Conservation (phyloP, 1,284 basidiomycete genomes). For the Omphalotus olearius region DNA sequence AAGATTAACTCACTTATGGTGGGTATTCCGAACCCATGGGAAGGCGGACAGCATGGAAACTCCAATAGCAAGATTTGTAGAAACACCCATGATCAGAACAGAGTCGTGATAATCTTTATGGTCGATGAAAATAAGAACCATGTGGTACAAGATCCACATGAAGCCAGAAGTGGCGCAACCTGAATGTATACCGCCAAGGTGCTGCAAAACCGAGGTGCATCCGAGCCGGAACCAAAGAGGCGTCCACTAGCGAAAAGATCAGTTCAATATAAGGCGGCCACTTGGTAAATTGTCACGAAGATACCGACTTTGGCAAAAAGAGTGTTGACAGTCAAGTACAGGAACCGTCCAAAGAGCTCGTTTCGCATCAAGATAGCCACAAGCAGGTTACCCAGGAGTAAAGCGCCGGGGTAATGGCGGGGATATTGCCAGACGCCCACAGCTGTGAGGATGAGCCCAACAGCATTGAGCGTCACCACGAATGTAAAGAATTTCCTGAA, state of each 20-base stretch:
- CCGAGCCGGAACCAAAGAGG: conserved; percentile 57
- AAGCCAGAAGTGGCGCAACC: conserved; percentile 63
- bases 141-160: conserved; percentile 58
- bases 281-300: conserved; percentile 45
- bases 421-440: conserved; percentile 55
- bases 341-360: conserved; percentile 56
- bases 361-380: conserved; percentile 52
- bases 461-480: conserved; percentile 45
- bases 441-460: conserved; percentile 47
- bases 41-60: conserved; percentile 60
- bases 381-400: conserved; percentile 56
- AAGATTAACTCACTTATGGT: conserved; percentile 52
- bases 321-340: conserved; percentile 55
- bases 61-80: conserved; percentile 53
- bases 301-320: conserved; percentile 65
- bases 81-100: conserved; percentile 53
- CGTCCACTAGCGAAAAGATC: conserved; percentile 45
- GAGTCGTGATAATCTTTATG: conserved; percentile 49
- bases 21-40: conserved; percentile 63
- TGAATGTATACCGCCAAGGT: conserved; percentile 69
- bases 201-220: conserved; percentile 61
- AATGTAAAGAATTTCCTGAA: conserved; percentile 58
- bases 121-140: conserved; percentile 49
- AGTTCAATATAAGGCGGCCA: conserved; percentile 53
- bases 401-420: conserved; percentile 51